phyloP scores from a whole-genome alignment of 169 alveolate species.

The Theileria annulata region DNA sequence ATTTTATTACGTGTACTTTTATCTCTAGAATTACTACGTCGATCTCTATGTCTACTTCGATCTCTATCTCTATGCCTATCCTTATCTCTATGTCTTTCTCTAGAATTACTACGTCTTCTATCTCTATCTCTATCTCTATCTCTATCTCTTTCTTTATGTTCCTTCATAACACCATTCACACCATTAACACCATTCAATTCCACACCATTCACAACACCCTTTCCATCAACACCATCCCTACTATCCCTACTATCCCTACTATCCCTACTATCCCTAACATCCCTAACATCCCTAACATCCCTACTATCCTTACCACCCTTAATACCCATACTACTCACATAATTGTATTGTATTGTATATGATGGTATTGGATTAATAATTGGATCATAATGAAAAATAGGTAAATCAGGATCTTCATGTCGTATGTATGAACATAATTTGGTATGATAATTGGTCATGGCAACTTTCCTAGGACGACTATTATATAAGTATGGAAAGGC shows the following conservation, averaged over 20 bases:
- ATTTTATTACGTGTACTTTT: no score
- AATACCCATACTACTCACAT: background rate
- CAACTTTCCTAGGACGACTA: constrained; percentile 93
- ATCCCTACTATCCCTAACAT: background rate
- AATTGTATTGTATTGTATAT: constrained; percentile 69
- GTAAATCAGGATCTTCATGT: constrained; percentile 91
- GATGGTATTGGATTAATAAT: constrained; percentile 97
- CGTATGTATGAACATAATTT: constrained; percentile 84
- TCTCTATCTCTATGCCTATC: background rate
- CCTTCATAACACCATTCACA: background rate
- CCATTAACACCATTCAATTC: background rate
- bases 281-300: background rate
- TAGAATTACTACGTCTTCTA: background rate
- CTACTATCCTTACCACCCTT: background rate
- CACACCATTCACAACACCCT: background rate
- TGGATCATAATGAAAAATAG: constrained; percentile 95
- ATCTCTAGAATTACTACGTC: background rate
- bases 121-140: background rate
- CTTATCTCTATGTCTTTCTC: constrained; percentile 5
- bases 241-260: background rate
- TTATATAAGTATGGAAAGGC: constrained; percentile 99
- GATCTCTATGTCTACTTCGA: background rate
- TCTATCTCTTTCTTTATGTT: background rate
- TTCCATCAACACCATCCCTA: background rate
- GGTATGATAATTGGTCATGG: constrained; percentile 85